Evolutionary conservation across 768 basidiomycete genomes (phyloP).

Genomic region (Floccularia luteovirens): DNA sequence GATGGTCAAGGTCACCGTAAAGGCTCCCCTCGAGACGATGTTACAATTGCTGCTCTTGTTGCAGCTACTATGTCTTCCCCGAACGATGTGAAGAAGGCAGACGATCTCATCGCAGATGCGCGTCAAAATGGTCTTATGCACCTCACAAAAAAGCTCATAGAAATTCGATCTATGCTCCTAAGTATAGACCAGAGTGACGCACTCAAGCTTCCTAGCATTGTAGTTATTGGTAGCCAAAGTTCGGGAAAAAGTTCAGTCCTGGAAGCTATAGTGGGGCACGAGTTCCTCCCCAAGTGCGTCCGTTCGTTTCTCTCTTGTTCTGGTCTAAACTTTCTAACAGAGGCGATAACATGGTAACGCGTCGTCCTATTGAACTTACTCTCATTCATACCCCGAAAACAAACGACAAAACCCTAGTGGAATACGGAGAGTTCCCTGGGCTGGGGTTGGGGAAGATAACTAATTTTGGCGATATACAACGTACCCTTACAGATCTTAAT

Average conservation of each 20-base stretch:
- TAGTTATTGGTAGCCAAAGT: slow-evolving; percentile 97
- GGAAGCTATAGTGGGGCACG: slow-evolving; percentile 95
- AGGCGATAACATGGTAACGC: slow-evolving; percentile 99
- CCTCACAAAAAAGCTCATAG: slow-evolving; percentile 90
- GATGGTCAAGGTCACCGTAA: slow-evolving; percentile 27
- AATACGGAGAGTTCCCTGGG: slow-evolving; percentile 93
- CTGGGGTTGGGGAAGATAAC: slow-evolving; percentile 86
- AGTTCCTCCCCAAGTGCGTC: slow-evolving; percentile 94
- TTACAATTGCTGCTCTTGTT: slow-evolving; percentile 65
- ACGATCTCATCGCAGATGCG: slow-evolving; percentile 30
- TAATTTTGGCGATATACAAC: slow-evolving; percentile 88
- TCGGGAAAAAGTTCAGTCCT: slow-evolving; percentile 97
- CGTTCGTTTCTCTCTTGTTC: slow-evolving; percentile 2
- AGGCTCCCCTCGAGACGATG: slow-evolving; percentile 48
- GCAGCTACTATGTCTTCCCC: slow-evolving; percentile 77
- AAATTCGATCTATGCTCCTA: slow-evolving; percentile 90
- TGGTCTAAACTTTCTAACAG: slow-evolving; percentile 30
- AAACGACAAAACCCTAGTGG: slow-evolving; percentile 47
- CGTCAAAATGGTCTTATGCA: slow-evolving; percentile 85
- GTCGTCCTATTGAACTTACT: slow-evolving; percentile 95
- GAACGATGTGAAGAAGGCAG: slow-evolving; percentile 43
- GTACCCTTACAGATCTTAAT: slow-evolving; percentile 91
- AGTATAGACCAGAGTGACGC: slow-evolving; percentile 95
- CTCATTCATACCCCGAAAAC: slow-evolving; percentile 82
- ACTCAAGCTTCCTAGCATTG: slow-evolving; percentile 93